phyloP scores from a whole-genome alignment of 345 rosid species.

The Cardamine resedifolia region DNA sequence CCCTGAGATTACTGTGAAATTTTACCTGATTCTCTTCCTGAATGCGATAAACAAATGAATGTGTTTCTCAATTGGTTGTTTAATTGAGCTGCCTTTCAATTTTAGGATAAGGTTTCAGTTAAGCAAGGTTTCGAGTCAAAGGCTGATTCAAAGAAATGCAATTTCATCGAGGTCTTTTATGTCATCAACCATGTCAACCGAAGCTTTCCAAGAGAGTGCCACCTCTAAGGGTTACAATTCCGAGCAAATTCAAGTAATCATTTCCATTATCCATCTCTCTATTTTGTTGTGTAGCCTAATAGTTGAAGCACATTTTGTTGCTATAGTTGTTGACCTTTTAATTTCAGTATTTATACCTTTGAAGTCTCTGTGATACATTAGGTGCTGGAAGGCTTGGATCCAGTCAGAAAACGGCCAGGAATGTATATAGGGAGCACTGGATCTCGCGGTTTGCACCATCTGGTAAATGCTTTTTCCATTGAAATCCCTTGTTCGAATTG shows the following conservation, averaged over 20 bases:
- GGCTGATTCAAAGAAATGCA: conserved; percentile 43
- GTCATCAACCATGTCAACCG: conserved; percentile 61
- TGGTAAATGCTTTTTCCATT: conserved; percentile 48
- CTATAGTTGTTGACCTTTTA: background rate
- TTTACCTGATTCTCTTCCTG: background rate
- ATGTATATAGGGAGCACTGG: conserved; percentile 99
- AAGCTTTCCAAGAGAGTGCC: conserved; percentile 52
- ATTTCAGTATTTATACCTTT: background rate
- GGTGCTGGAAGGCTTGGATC: conserved; percentile 98
- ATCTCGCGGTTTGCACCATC: conserved; percentile 96
- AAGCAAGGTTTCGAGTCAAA: conserved; percentile 35
- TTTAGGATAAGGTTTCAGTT: conserved; percentile 52
- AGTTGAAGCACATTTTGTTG: background rate
- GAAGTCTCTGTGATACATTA: conserved; percentile 29
- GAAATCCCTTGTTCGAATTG: conserved; percentile 5
- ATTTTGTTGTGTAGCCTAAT: background rate
- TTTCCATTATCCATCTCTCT: background rate
- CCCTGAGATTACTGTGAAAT: background rate
- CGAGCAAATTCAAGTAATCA: conserved; percentile 82
- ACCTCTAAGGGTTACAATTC: conserved; percentile 70
- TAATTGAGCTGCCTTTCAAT: background rate
- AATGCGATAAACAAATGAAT: background rate
- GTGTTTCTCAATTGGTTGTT: background rate
- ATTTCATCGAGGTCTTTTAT: conserved; percentile 55
- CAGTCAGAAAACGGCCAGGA: conserved; percentile 97